phyloP scores from a whole-genome alignment of 345 rosid species.

The Populus euphratica region DNA sequence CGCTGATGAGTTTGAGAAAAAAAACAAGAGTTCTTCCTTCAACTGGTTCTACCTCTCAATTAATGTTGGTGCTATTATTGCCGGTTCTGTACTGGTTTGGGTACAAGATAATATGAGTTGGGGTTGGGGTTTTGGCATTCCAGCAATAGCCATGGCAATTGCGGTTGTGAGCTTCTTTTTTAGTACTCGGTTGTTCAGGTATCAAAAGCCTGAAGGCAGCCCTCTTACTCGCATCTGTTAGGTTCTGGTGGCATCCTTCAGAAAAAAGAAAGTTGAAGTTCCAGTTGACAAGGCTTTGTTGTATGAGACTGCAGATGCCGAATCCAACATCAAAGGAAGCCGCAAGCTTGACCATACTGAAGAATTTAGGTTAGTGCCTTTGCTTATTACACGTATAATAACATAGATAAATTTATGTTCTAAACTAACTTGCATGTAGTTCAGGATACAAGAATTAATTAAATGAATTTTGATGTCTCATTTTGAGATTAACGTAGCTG shows the following conservation, averaged over 20 bases:
- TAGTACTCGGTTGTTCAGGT: slow-evolving; percentile 41
- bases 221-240: slow-evolving; percentile 44
- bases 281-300: slow-evolving; percentile 30
- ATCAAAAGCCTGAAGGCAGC: slow-evolving; percentile 51
- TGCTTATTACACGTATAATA: neutral
- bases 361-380: slow-evolving; percentile 23
- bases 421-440: neutral
- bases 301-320: slow-evolving; percentile 32
- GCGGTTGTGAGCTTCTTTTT: slow-evolving; percentile 47
- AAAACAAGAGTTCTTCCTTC: slow-evolving; percentile 49
- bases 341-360: slow-evolving; percentile 43
- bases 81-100: slow-evolving; percentile 48
- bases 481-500: neutral
- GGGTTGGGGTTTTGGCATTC: slow-evolving; percentile 57
- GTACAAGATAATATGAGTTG: slow-evolving; percentile 52
- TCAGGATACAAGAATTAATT: too few species aligned
- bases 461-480: too few species aligned
- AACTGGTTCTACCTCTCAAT: slow-evolving; percentile 55
- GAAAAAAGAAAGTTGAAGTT: slow-evolving; percentile 25
- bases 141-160: slow-evolving; percentile 49
- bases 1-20: slow-evolving; percentile 36
- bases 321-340: slow-evolving; percentile 38
- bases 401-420: neutral
- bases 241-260: slow-evolving; percentile 43
- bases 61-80: slow-evolving; percentile 47